Base-by-base conservation (phyloP, 164 flowering plant species). In the Vitis riparia region DNA sequence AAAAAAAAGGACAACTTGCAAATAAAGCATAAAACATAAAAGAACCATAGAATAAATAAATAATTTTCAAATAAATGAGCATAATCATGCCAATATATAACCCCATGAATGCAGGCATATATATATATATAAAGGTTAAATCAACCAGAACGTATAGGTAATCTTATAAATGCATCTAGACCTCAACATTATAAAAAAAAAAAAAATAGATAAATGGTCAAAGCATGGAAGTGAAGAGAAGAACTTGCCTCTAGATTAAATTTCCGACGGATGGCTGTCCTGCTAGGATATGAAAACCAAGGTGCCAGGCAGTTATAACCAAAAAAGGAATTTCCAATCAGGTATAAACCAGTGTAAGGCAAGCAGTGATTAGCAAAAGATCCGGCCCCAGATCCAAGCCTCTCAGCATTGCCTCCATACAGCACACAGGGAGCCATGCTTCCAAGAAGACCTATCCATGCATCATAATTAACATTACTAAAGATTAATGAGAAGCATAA, bases 351-450 rank as follows among this genome's bases (percentile, higher is more conserved):
- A 68, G 91, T 65, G 80, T 94, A 94, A 32, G 91, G 66, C 86
- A 87, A 73, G 83, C 97, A 94, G 78, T 91, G 91, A 71, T 79
- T 87, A 2, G 87, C 80, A 84, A 89, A 94, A 69, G 81, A 66
- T 30, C 94, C 94, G 30, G 93, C 87, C 66, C 75, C 70, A 53
- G 93, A 80, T 67, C 85, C 93, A 58, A 94, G 86, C 68, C 97
- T 87, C 85, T 94, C 98, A 8, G 67, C 92, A 80, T 91, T 94
- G 85, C 90, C 81, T 66, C 95, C 98, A 85, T 91, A 86, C 62
- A 94, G 82, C 70, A 94, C 82, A 81, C 98, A 94, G 16, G 98
- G 98, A 47, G 89, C 97, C 63, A 86, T 49, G 66, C 86, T 82
- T 76, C 98, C 98, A 74, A 94, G 94, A 68, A 92, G 83, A 79